phyloP scores from a whole-genome alignment of 202 grass and related monocot genomes.

The Zizania palustris region DNA sequence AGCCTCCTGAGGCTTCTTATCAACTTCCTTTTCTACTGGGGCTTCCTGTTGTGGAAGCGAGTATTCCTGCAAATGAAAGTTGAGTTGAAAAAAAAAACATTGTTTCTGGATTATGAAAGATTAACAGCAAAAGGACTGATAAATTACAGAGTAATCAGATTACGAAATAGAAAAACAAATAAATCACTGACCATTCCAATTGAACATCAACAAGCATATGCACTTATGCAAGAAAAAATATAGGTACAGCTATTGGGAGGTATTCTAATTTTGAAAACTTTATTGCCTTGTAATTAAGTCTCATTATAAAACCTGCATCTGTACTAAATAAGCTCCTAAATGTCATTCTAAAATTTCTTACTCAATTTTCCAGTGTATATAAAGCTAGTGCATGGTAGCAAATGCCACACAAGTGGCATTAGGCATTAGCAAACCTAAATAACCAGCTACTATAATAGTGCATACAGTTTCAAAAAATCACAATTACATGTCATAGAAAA shows the following conservation, averaged over 20 bases:
- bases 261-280: not conserved
- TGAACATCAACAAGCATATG: not conserved
- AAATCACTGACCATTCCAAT: not conserved
- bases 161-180: not conserved
- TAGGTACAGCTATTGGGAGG: not conserved
- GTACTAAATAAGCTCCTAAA: not conserved
- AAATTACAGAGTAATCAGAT: slow-evolving; percentile 14
- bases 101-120: slow-evolving; percentile 7
- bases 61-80: slow-evolving; percentile 53
- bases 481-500: not conserved
- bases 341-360: not conserved
- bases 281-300: not conserved
- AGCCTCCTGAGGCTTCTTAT: slow-evolving; percentile 44
- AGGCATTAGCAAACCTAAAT: slow-evolving; percentile 16
- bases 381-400: not conserved
- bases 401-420: not conserved
- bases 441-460: not conserved
- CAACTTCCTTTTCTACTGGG: slow-evolving; percentile 42
- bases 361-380: not conserved
- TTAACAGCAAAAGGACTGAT: not conserved
- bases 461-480: not conserved
- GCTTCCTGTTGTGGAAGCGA: slow-evolving; percentile 56
- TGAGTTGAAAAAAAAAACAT: slow-evolving; percentile 2
- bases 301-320: not conserved
- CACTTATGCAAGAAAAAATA: not conserved